Base-by-base conservation (phyloP, 2,329 filamentous ascomycete genomes). In the Aspergillus sp. region DNA sequence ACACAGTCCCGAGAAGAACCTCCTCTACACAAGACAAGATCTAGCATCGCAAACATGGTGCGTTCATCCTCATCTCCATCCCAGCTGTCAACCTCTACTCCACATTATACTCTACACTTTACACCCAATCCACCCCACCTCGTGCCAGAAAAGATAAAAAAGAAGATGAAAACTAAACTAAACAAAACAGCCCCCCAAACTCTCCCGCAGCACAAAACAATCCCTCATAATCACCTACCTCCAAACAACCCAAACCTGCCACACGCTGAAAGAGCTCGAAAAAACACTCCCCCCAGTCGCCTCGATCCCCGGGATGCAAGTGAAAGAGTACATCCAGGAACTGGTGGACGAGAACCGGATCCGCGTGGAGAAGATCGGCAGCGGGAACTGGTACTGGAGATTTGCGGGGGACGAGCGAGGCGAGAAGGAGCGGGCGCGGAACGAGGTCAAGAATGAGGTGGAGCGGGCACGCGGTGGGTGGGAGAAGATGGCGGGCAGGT, bases 311-410 rank as follows among this genome's bases (percentile, higher is more conserved):
- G 79, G 81, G 63, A 88, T 89, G 81, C 85, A 87, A 69, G 85
- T 87, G 50, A 88, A 88, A 73, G 87, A 90, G 67, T 88, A 86
- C 68, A 76, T 90, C 18, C 85, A 88, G 70, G 78, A 81, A 4
- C 80, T 90, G 20, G 77, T 79, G 9, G 85, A 89, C 67, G 87
- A 90, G 58, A 80, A 79, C 66, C 81, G 83, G 66, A 83, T 90
- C 61, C 81, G 82, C 18, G 83, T 88, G 29, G 87, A 90, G 76
- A 90, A 89, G 73, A 90, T 90, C 66, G 87, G 87, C 49, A 87
- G 81, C 63, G 87, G 86, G 29, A 90, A 90, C 71, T 90, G 87
- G 87, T 90, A 89, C 75, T 90, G 87, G 87, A 83, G 81, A 63
- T 90, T 89, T 70, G 78, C 75, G 18, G 85, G 81, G 29, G 85